Conservation (phyloP, 768 basidiomycete species). For the Sporobolomyces roseus region DNA sequence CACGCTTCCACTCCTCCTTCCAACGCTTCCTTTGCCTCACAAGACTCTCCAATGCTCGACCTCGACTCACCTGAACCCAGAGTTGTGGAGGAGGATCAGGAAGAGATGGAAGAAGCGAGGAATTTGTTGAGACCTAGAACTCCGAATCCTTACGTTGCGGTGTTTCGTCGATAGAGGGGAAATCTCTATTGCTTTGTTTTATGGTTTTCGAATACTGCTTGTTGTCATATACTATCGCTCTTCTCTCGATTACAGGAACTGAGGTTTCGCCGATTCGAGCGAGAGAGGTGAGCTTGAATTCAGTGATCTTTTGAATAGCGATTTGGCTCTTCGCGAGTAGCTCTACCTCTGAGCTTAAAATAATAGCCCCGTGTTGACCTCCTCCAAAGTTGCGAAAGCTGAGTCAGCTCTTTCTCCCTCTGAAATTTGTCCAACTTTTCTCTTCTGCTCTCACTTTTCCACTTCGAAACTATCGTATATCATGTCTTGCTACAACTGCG, state of each 20-base stretch:
- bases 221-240: not conserved
- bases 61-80: not conserved
- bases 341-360: too few species aligned
- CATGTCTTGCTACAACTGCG: conserved; percentile 41
- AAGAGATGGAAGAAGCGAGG: not conserved
- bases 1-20: not conserved
- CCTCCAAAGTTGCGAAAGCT: too few species aligned
- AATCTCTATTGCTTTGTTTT: not conserved
- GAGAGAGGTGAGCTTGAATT: too few species aligned
- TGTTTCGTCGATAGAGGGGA: not conserved
- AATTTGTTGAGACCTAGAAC: conserved; percentile 2
- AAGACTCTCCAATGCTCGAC: not conserved
- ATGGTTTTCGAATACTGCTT: not conserved
- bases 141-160: conserved; percentile 9
- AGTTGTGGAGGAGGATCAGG: not conserved
- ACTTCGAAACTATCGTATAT: not conserved
- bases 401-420: too few species aligned
- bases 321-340: too few species aligned
- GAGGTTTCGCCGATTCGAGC: too few species aligned
- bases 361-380: too few species aligned
- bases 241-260: not conserved
- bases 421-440: not conserved
- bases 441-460: not conserved
- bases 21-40: not conserved
- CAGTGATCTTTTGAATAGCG: too few species aligned